phyloP scores from a whole-genome alignment of 805 yeast genomes.

The Isabelozyma rhagii region DNA sequence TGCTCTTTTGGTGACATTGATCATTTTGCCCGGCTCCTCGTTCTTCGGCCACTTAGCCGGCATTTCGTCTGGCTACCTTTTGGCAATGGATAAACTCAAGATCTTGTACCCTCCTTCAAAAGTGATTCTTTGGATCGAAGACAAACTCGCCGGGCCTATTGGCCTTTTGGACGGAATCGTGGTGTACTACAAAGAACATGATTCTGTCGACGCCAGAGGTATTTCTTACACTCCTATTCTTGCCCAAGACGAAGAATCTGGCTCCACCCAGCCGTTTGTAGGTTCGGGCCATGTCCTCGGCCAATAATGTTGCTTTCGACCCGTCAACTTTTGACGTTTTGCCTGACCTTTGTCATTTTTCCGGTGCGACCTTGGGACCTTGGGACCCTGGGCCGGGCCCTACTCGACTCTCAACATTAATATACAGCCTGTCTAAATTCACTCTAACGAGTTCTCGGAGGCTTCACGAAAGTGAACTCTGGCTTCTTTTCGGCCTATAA shows the following conservation, averaged over 20 bases:
- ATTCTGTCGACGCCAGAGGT: slow-evolving; percentile 47
- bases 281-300: slow-evolving; percentile 21
- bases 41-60: slow-evolving; percentile 75
- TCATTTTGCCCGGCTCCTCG: slow-evolving; percentile 63
- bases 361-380: too few species aligned
- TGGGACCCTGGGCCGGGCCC: neutral
- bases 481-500: too few species aligned
- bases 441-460: too few species aligned
- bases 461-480: too few species aligned
- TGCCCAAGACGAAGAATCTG: slow-evolving; percentile 18
- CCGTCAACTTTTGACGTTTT: too few species aligned
- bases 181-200: slow-evolving; percentile 58
- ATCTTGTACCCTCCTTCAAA: slow-evolving; percentile 65
- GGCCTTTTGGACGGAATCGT: slow-evolving; percentile 51
- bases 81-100: slow-evolving; percentile 55
- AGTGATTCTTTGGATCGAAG: slow-evolving; percentile 63
- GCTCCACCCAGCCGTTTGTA: neutral
- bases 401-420: neutral
- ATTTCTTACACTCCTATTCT: slow-evolving; percentile 27
- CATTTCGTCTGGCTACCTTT: slow-evolving; percentile 60
- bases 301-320: too few species aligned
- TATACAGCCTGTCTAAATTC: too few species aligned
- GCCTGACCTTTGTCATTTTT: neutral
- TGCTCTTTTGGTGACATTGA: slow-evolving; percentile 41
- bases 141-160: slow-evolving; percentile 48